Conservation (phyloP, 106 monocot species). For the Posidonia australis region DNA sequence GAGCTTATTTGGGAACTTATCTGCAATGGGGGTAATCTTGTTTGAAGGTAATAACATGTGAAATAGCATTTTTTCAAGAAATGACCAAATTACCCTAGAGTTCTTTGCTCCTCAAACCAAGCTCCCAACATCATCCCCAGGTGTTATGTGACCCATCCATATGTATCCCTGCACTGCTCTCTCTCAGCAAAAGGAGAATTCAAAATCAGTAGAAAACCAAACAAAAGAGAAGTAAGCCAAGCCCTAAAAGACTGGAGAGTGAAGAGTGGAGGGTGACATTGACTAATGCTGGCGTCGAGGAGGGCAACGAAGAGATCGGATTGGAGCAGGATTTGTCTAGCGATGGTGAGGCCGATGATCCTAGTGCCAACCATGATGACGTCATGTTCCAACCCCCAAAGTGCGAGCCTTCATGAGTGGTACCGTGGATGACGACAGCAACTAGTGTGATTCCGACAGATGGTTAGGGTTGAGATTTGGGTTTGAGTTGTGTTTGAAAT, state of each 20-base stretch:
- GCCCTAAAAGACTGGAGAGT: background rate
- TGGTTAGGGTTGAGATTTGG: background rate
- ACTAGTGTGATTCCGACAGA: background rate
- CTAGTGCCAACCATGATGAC: slow-evolving; percentile 81
- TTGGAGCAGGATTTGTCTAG: slow-evolving; percentile 46
- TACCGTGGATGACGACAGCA: background rate
- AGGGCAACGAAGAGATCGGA: slow-evolving; percentile 86
- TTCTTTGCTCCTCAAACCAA: slow-evolving; percentile 52
- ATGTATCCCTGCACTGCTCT: slow-evolving; percentile 82
- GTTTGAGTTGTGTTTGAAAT: too few relatives aligned
- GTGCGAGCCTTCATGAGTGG: background rate
- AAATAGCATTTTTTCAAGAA: too few relatives aligned
- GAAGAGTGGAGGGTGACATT: background rate
- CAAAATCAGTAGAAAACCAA: background rate
- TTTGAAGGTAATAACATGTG: too few relatives aligned
- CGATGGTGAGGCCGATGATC: slow-evolving; percentile 72
- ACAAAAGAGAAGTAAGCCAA: background rate
- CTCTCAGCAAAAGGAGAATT: background rate
- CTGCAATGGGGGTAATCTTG: too few relatives aligned
- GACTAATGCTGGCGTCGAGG: slow-evolving; percentile 41
- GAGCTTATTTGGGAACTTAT: too few relatives aligned
- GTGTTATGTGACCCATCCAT: slow-evolving; percentile 75
- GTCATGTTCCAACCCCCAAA: slow-evolving; percentile 53
- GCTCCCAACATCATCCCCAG: slow-evolving; percentile 62
- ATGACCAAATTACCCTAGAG: too few relatives aligned